Base-by-base conservation (phyloP, 257 asterid genomes). In the Ballota nigra region DNA sequence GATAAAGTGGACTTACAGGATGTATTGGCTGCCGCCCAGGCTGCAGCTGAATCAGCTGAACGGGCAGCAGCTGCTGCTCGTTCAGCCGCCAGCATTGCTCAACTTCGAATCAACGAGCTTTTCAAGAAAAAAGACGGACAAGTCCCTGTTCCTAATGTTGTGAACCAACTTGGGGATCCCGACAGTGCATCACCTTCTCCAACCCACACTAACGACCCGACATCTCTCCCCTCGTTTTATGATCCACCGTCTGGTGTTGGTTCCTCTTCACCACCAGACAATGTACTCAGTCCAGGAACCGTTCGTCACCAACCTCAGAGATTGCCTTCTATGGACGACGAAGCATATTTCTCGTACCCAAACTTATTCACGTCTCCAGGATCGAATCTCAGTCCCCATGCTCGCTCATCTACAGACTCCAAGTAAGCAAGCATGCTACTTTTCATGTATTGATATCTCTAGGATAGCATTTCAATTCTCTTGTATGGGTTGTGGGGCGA, bases 1-100 rank as follows among this genome's bases (percentile, higher is more conserved):
- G 61, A 73, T 43, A 9, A 4, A 9, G 60, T 78, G 71, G 96
- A 89, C 80, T 77, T 95, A 75, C 90, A 88, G 77, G 97, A 91
- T 59, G 86, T 94, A 10, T 38, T 94, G 72, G 93, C 96, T 78
- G 96, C 96, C 60, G 99, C 97, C 56, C 83, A 81, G 72, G 90
- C 96, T 4, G 99, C 96, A 5, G 97, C 97, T 19, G 97, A 95
- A 7, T 40, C 88, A 15, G 99, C 99, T 0, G 97, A 95, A 59
- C 92, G 84, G 7, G 99, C 99, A 1, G 99, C 99, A 3, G 84
- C 96, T 22, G 90, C 96, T 68, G 98, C 99, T 10, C 96, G 96
- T 28, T 82, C 97, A 41, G 99, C 96, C 5, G 98, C 99, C n/a
- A 88, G 80, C 73, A 84, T 94, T 64, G 97, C 99, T 61, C 88